A percentile compares a stretch with the other conserved stretches of the same genome.
Conservation (phyloP, 768 basidiomycete genomes). For the Russula lepida region DNA sequence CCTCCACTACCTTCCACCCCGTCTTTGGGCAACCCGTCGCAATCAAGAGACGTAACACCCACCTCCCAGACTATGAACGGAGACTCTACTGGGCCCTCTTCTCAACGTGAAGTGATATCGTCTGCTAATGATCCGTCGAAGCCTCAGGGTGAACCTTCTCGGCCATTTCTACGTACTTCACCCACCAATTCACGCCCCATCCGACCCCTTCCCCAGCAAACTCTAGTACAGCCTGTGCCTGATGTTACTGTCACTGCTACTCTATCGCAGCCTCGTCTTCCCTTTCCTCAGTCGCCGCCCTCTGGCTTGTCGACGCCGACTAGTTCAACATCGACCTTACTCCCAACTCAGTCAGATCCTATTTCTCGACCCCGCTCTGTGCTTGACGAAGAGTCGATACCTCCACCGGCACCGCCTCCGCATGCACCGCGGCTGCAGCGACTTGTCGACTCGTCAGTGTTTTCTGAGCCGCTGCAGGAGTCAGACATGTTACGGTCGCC, state of each 20-base stretch:
- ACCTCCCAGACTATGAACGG: conserved; percentile 3
- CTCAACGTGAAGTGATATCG: conserved; percentile 1
- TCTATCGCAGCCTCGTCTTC: conserved; percentile 1
- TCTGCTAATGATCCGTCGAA: background rate
- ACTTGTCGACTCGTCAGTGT: conserved; percentile 20
- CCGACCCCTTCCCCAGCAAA: conserved; percentile 13
- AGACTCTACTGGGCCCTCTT: background rate
- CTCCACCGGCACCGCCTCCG: conserved; percentile 5
- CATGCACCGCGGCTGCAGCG: conserved; percentile 8
- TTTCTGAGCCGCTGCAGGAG: conserved; percentile 26
- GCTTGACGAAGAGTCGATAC: conserved; percentile 15
- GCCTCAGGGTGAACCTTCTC: conserved; percentile 1
- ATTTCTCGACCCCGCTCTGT: conserved; percentile 16
- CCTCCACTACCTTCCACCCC: conserved; percentile 15
- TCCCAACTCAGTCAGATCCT: conserved; percentile 13
- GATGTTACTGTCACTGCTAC: conserved; percentile 8
- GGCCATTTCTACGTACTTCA: conserved; percentile 5
- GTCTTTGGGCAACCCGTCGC: background rate
- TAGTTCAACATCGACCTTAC: background rate
- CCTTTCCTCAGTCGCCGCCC: conserved; percentile 3
- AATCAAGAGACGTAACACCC: conserved; percentile 2
- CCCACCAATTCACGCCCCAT: conserved; percentile 16
- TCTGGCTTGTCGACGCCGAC: background rate
- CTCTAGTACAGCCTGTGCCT: background rate
- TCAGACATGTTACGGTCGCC: conserved; percentile 35